Evolutionary conservation across 345 rosid species (phyloP).

Genomic region (Passiflora organensis): DNA sequence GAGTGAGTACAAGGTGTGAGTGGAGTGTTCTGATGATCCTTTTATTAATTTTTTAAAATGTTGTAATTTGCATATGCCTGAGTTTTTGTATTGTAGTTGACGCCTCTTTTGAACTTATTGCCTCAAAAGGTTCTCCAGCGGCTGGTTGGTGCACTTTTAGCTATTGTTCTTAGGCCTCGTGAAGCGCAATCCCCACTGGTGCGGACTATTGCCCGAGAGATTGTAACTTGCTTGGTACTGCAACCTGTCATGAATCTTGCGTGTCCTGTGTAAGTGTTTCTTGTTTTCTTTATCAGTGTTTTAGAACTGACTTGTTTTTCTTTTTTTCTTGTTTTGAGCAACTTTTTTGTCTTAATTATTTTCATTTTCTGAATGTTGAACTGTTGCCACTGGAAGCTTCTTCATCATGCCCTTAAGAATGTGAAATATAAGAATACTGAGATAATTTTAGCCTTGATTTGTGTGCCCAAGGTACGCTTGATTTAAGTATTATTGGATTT

Average conservation of each 20-base stretch:
- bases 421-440: too few species aligned
- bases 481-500: too few species aligned
- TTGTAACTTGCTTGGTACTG: constrained; percentile 87
- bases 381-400: too few species aligned
- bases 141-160: constrained; percentile 76
- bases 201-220: constrained; percentile 86
- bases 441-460: too few species aligned
- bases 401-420: too few species aligned
- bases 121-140: constrained; percentile 67
- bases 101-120: constrained; percentile 5
- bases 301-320: background rate
- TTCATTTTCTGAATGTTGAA: too few species aligned
- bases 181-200: constrained; percentile 95
- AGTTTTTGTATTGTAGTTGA: constrained; percentile 10
- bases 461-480: too few species aligned
- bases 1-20: constrained; percentile 99
- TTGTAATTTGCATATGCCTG: constrained; percentile 2
- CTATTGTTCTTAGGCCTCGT: constrained; percentile 71
- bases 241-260: constrained; percentile 86
- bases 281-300: constrained; percentile 7
- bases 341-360: background rate
- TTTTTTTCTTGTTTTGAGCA: background rate
- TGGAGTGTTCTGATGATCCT: constrained; percentile 27
- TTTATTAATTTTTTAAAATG: constrained; percentile 4
- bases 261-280: constrained; percentile 66